phyloP scores from a whole-genome alignment of 208 protist genomes.

The Angomonas ambiguus region DNA sequence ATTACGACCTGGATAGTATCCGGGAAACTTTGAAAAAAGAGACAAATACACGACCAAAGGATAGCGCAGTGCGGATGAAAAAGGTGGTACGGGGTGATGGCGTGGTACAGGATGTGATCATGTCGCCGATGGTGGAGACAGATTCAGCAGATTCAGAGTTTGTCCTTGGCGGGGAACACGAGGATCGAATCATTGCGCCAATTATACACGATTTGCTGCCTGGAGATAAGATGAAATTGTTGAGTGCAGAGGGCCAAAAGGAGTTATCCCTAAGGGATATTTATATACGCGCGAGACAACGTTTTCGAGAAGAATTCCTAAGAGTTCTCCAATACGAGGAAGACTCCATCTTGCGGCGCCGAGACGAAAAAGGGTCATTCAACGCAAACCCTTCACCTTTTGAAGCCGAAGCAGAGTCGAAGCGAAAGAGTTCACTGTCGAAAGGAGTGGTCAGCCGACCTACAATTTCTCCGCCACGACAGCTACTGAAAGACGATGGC shows the following conservation, averaged over 20 bases:
- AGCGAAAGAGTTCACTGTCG: background rate
- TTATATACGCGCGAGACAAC: background rate
- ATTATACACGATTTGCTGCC: slow-evolving; percentile 24
- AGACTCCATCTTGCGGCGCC: background rate
- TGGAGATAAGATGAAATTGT: background rate
- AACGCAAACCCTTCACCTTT: slow-evolving; percentile 31
- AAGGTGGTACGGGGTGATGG: slow-evolving; percentile 55
- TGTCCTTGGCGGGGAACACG: slow-evolving; percentile 18
- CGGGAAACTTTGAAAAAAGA: slow-evolving; percentile 22
- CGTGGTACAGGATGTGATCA: slow-evolving; percentile 40
- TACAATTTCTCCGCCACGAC: background rate
- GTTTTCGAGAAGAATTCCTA: background rate
- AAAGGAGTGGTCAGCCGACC: background rate
- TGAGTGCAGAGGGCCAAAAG: background rate
- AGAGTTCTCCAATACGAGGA: background rate
- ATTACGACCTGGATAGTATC: slow-evolving; percentile 57
- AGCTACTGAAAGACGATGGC: slow-evolving; percentile 14
- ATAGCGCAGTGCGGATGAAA: slow-evolving; percentile 18
- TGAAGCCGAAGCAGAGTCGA: slow-evolving; percentile 26
- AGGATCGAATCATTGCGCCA: slow-evolving; percentile 29
- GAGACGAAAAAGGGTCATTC: background rate
- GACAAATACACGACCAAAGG: slow-evolving; percentile 1
- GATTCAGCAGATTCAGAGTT: slow-evolving; percentile 8
- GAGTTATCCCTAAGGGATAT: background rate
- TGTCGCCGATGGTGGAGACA: slow-evolving; percentile 32